A percentile compares a stretch with the other conserved stretches of the same genome.
phyloP scores from a whole-genome alignment of 345 rosid species.

The Salix exigua region DNA sequence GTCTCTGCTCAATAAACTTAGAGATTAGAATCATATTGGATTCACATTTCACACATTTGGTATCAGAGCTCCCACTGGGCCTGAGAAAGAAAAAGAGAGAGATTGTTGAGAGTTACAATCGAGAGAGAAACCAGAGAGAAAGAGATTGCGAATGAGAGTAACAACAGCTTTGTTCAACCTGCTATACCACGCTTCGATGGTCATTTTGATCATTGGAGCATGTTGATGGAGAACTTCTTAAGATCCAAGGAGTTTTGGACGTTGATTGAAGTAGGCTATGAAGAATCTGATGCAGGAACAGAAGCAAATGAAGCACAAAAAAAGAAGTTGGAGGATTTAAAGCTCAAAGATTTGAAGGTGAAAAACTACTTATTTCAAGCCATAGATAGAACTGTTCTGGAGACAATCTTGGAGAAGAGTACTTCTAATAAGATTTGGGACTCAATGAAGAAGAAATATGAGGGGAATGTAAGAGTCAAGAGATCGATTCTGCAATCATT shows the following conservation, averaged over 20 bases:
- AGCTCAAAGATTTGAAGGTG: not conserved
- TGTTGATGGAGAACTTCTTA: not conserved
- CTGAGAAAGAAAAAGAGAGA: accelerated
- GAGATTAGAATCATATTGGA: too few species aligned
- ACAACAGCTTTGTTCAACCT: too few species aligned
- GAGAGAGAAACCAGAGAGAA: too few species aligned
- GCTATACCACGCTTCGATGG: not conserved
- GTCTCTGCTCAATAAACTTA: too few species aligned
- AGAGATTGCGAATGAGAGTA: too few species aligned
- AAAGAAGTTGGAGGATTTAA: too few species aligned
- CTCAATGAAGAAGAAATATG: not conserved
- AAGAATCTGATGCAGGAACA: too few species aligned
- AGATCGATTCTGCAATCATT: too few species aligned
- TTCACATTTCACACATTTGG: not conserved
- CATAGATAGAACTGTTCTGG: not conserved
- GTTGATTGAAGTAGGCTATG: not conserved
- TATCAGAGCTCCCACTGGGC: not conserved
- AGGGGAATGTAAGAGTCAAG: not conserved
- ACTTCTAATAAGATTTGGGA: not conserved
- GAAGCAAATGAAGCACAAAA: too few species aligned
- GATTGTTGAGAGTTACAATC: too few species aligned
- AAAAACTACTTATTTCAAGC: too few species aligned
- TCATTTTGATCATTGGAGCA: not conserved
- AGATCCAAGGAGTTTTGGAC: not conserved
- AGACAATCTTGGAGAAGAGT: too few species aligned